These are phyloP conservation scores for Brasenia schreberi DNA, from an alignment of 164 flowering plant genomes.

Conservation along the genomic window DNA sequence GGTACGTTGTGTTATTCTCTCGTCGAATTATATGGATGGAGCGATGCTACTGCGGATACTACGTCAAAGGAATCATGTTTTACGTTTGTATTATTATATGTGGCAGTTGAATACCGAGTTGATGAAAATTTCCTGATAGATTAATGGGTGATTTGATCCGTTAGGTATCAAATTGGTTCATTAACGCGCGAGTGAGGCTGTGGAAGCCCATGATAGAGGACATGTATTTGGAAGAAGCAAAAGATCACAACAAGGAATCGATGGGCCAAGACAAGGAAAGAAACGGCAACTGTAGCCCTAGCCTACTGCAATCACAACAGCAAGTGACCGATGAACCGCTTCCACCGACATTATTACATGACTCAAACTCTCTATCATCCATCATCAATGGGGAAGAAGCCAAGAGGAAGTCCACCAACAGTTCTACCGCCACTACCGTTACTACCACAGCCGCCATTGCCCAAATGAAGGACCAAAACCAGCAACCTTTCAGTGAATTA, in stretches of 20 bases:
- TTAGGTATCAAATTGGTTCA: slow-evolving; percentile 98
- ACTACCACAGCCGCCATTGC: too few species aligned
- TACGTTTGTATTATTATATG: not conserved
- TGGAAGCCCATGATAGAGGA: slow-evolving; percentile 99
- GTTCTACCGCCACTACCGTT: not conserved
- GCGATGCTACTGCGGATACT: too few species aligned
- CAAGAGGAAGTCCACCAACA: not conserved
- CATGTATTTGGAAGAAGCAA: slow-evolving; percentile 87
- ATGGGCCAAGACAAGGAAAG: not conserved
- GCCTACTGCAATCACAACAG: not conserved
- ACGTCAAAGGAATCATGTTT: too few species aligned
- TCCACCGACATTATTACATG: not conserved
- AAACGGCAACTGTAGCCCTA: not conserved
- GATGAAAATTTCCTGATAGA: not conserved
- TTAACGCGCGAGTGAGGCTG: slow-evolving; percentile 89
- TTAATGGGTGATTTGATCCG: not conserved
- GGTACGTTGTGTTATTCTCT: slow-evolving; percentile 36
- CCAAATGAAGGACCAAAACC: slow-evolving; percentile 18
- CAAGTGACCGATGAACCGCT: not conserved
- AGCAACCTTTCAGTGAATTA: slow-evolving; percentile 18
- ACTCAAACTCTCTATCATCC: not conserved
- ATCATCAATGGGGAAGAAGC: not conserved
- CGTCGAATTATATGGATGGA: not conserved
- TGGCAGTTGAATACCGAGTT: too few species aligned
- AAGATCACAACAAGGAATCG: slow-evolving; percentile 32